Evolutionary conservation across 1,284 basidiomycete species (phyloP), one percentile per base, ranked within the genome.

Genomic region (Malassezia yamatoensis): DNA sequence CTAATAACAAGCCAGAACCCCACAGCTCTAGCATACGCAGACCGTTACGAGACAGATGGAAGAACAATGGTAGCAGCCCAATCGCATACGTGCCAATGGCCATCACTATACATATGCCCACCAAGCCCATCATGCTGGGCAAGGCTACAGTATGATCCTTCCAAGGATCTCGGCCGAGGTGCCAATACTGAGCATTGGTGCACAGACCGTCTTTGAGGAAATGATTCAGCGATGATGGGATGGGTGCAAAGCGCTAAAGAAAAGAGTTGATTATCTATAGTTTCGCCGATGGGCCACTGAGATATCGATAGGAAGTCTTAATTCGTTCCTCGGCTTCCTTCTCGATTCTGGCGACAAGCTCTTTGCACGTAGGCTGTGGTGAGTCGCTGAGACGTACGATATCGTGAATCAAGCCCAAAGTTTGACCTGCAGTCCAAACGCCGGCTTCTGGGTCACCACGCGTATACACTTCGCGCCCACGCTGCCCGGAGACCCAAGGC

Each of bases 391-490:
- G 18, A 69, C 67, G 65, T 58, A 69, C 67, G 49, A 89, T 83
- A 72, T 93, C 88, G 53, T 87, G 80, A 72, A 93, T 90, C 59
- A 94, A 77, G 1, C 90, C 90, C 53, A 89, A 72, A 12, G 79
- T 78, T 61, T 89, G 80, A n/a, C 88, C 86, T 11, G 84, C 85
- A 44, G 78, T 82, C 90, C 90, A 94, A 60, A 93, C 84, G 1
- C 91, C 90, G 61, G 84, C 83, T 62, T 96, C 87, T 0, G 83
- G 78, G 68, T 94, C 89, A 13, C 90, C 90, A 5, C 76, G 80
- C 72, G 88, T 87, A 75, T 90, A 94, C 8, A 93, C 90, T 51
- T 80, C 66, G 59, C 81, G 81, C 13, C 87, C 89, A 12, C 87
- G 79, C 15, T 80, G 79, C 29, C 90, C 90, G 2, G 87, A 83